Evolutionary conservation across 768 basidiomycete species (phyloP).

Genomic region (Lactifluus pinguis): DNA sequence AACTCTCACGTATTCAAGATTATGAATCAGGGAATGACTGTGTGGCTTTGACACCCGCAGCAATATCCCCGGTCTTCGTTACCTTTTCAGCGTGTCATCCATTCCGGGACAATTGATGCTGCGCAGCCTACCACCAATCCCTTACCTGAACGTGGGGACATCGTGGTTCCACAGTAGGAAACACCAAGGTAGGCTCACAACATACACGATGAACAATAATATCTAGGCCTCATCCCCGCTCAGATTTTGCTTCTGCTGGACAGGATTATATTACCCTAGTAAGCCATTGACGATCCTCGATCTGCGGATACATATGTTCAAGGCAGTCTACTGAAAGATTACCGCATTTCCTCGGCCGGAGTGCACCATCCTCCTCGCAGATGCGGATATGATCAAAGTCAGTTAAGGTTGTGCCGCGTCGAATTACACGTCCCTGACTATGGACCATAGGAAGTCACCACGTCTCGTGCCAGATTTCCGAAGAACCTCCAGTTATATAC

Average conservation of each 20-base stretch:
- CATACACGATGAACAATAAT: too few species aligned
- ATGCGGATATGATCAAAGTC: conserved; percentile 12
- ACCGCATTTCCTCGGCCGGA: neutral
- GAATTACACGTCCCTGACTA: neutral
- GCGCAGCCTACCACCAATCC: neutral
- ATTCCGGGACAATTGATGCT: neutral
- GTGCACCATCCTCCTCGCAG: conserved; percentile 3
- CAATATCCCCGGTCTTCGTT: conserved; percentile 1
- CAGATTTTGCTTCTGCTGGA: conserved; percentile 10
- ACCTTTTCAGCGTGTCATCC: neutral
- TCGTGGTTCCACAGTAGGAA: neutral
- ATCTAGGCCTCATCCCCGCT: neutral
- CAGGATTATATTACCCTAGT: conserved; percentile 3
- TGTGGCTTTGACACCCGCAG: neutral
- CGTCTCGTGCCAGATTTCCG: conserved; percentile 42
- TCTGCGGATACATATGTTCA: neutral
- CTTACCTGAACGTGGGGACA: neutral
- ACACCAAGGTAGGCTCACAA: neutral
- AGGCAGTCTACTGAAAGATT: neutral
- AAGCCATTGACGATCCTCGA: neutral
- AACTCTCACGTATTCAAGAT: neutral
- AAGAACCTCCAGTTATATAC: conserved; percentile 44
- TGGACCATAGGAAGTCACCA: conserved; percentile 40
- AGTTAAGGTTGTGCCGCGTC: neutral
- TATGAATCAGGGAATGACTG: neutral